Base-by-base conservation (phyloP, 2,329 filamentous ascomycete genomes). In the Diplocarpon mali region DNA sequence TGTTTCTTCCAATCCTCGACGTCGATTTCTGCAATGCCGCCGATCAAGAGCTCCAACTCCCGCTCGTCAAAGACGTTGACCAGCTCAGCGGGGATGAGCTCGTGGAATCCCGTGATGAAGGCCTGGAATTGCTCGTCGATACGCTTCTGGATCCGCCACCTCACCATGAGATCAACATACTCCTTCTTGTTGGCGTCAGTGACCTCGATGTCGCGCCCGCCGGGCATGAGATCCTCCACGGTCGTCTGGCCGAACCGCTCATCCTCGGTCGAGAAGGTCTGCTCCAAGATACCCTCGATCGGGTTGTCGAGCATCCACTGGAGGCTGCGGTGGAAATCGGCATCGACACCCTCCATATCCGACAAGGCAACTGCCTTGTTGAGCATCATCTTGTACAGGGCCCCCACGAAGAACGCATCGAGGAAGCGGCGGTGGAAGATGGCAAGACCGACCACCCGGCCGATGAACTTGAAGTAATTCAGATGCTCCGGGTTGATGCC, bases 1-100 rank as follows among this genome's bases (percentile, higher is more conserved):
- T 98, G 92, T 73, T 98, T 98, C 83, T 98, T 96, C 92, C 92
- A 98, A 67, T 98, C 92, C 49, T 98, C 92, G 13, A 98, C 90
- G 60, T 98, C 92, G 56, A 98, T 98, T 67, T 98, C 92, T n/a
- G 92, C 92, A 58, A 98, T 98, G 74, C 92, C 92, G 54, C 92
- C 92, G 61, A 98, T 96, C 56, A 98, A 75, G 55, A 98, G 69
- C 67, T 98, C 92, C 38, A 98, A 73, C 67, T 98, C 92, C 59
- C 92, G 85, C 71, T 98, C 92, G 61, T 98, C 92, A 60, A 98
- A 98, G 34, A 98, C 92, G 58, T 95, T 96, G 66, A 98, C 89
- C 40, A 98, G 76, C 61, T 98, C 92, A 44, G 89, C 80, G 2
- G 92, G 92, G 48, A 98, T 96, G 31, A 98, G 76, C 70, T 98